Evolutionary conservation across 768 basidiomycete species (phyloP).

Genomic region (Leccinum barrowsii): DNA sequence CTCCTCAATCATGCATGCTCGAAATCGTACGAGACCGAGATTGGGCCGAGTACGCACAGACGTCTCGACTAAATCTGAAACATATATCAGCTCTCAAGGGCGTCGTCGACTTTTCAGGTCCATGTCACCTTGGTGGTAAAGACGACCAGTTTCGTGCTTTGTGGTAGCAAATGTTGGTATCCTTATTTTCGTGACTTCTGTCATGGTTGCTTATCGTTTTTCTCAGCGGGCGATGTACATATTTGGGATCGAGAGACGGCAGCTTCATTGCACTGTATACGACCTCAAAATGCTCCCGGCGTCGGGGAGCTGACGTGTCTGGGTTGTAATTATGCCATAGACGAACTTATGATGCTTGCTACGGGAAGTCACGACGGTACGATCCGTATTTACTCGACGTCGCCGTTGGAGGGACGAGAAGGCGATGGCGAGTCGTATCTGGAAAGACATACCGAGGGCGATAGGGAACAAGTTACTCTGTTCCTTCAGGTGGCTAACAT

Average conservation of each 20-base stretch:
- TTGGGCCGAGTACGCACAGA: slow-evolving; percentile 34
- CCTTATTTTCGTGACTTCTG: too few species aligned
- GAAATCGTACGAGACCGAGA: slow-evolving; percentile 54
- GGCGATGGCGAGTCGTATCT: slow-evolving; percentile 23
- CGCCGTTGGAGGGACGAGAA: slow-evolving; percentile 24
- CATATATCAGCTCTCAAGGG: slow-evolving; percentile 74
- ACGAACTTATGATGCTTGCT: slow-evolving; percentile 51
- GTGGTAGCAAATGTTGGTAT: slow-evolving; percentile 65
- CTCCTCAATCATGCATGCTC: slow-evolving; percentile 77
- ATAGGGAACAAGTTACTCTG: slow-evolving; percentile 23
- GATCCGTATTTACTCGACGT: slow-evolving; percentile 68
- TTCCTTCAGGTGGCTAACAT: slow-evolving; percentile 27
- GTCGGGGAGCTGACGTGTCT: slow-evolving; percentile 75
- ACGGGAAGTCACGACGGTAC: slow-evolving; percentile 77
- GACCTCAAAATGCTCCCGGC: slow-evolving; percentile 47
- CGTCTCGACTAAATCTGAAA: slow-evolving; percentile 37
- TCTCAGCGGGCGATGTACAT: slow-evolving; percentile 71
- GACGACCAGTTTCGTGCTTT: slow-evolving; percentile 73
- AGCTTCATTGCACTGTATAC: slow-evolving; percentile 65
- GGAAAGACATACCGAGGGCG: slow-evolving; percentile 25
- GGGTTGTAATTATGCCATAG: slow-evolving; percentile 71
- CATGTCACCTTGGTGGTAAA: slow-evolving; percentile 79
- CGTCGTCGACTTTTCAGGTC: slow-evolving; percentile 70
- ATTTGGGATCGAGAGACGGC: slow-evolving; percentile 86
- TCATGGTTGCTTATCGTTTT: not conserved